Conservation (phyloP, 2,329 filamentous ascomycete species). For the Fusarium pilosicola region DNA sequence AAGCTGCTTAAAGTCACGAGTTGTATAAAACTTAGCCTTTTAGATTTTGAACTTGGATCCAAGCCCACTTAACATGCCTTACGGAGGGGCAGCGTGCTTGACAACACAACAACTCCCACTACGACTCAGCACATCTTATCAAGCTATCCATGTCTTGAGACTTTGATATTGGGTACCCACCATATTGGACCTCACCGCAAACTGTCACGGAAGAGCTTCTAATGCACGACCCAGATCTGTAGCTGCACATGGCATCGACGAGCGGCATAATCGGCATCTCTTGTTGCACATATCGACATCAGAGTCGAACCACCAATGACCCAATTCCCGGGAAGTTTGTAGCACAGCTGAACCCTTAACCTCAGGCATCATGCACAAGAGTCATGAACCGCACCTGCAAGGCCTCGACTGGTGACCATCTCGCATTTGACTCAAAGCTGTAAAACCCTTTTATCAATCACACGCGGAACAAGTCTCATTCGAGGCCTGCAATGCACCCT, state of each 20-base stretch:
- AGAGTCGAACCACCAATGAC: constrained; percentile 33
- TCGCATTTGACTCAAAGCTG: neutral
- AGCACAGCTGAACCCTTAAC: constrained; percentile 10
- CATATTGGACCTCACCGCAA: constrained; percentile 31
- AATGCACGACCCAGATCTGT: constrained; percentile 8
- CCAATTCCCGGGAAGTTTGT: constrained; percentile 18
- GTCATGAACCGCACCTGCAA: constrained; percentile 8
- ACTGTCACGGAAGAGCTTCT: constrained; percentile 7
- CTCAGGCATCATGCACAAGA: constrained; percentile 10
- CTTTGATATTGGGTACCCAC: constrained; percentile 27
- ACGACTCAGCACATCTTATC: constrained; percentile 11
- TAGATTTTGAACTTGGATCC: neutral
- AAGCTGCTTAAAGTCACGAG: neutral
- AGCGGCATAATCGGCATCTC: neutral
- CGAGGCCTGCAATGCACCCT: constrained; percentile 33
- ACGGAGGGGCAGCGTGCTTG: constrained; percentile 11
- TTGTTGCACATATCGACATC: constrained; percentile 14
- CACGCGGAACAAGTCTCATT: constrained; percentile 10
- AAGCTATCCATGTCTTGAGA: constrained; percentile 11
- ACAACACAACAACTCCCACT: constrained; percentile 6
- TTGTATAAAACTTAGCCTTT: neutral
- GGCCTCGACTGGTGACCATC: constrained; percentile 12
- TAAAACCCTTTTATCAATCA: constrained; percentile 7
- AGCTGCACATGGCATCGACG: neutral
- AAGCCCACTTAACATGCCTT: neutral